These are phyloP conservation scores for Macadamia integrifolia DNA, from an alignment of 164 flowering plant species.

Conservation along the genomic window DNA sequence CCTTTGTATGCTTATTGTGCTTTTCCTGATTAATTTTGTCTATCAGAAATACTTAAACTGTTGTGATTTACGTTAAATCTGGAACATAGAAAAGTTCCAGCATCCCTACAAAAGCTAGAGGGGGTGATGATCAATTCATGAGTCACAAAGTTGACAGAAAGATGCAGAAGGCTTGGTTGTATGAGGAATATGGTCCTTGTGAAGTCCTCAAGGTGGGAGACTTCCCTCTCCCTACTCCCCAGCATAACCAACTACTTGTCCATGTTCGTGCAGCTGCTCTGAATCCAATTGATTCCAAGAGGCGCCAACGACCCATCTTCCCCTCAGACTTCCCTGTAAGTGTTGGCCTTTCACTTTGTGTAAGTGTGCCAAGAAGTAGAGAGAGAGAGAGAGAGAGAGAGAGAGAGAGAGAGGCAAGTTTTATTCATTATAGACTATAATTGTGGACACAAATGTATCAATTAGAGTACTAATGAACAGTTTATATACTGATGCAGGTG, in stretches of 20 bases:
- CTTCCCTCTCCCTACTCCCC: slow-evolving; percentile 27
- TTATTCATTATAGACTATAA: not conserved
- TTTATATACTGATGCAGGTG: slow-evolving; percentile 16
- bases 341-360: not conserved
- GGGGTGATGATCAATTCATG: not conserved
- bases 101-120: not conserved
- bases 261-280: slow-evolving; percentile 38
- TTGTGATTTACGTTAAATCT: not conserved
- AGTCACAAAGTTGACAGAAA: not conserved
- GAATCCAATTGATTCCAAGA: slow-evolving; percentile 44
- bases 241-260: slow-evolving; percentile 30
- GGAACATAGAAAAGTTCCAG: not conserved
- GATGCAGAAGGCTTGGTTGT: slow-evolving; percentile 40
- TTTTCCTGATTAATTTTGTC: too few species aligned
- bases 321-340: slow-evolving; percentile 35
- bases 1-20: too few species aligned
- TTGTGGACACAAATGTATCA: not conserved
- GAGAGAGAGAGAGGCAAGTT: not conserved
- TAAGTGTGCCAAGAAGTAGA: not conserved
- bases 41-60: too few species aligned
- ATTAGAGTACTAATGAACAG: not conserved
- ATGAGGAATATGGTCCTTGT: slow-evolving; percentile 35
- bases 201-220: slow-evolving; percentile 37
- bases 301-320: slow-evolving; percentile 27
- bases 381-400: not conserved